phyloP scores from a whole-genome alignment of 176 grass and related monocot species.

The Pharus latifolius region DNA sequence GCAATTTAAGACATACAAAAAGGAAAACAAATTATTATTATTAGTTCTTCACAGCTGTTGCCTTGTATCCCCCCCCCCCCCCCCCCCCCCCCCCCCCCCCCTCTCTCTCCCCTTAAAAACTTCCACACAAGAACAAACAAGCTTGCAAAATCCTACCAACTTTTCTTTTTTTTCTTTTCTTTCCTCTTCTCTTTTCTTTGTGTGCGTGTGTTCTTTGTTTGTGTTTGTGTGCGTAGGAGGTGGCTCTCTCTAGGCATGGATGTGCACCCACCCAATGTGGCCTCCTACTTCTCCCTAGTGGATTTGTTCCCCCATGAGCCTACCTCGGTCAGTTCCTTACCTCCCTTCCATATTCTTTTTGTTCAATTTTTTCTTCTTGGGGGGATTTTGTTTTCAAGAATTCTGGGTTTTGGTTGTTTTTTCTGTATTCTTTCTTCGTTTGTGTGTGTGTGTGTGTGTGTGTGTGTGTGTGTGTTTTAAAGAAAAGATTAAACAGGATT shows the following conservation, averaged over 20 bases:
- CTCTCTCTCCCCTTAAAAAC: constrained; percentile 33
- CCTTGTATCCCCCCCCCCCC: too few species aligned
- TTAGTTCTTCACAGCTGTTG: too few species aligned
- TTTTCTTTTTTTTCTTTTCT: neutral
- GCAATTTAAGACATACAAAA: neutral
- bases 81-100: neutral
- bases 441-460: too few species aligned
- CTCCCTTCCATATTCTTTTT: neutral
- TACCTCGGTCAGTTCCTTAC: constrained; percentile 16
- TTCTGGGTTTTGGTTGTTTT: neutral
- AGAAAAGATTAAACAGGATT: neutral
- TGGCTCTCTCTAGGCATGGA: constrained; percentile 18
- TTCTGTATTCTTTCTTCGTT: neutral
- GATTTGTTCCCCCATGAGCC: constrained; percentile 23
- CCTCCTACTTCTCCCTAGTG: neutral
- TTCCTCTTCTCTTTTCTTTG: neutral
- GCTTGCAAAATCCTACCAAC: constrained; percentile 17
- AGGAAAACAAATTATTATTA: too few species aligned
- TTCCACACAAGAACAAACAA: neutral
- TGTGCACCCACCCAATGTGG: constrained; percentile 26
- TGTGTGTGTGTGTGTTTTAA: too few species aligned
- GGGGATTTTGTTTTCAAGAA: neutral
- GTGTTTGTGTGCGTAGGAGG: neutral
- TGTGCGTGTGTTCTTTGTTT: too few species aligned
- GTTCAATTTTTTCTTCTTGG: neutral